A percentile compares a stretch with the other conserved stretches of the same genome.
These are phyloP conservation scores for Phytopythium chamaehyphon DNA, from an alignment of 352 stramenopile genomes.

Conservation along the genomic window DNA sequence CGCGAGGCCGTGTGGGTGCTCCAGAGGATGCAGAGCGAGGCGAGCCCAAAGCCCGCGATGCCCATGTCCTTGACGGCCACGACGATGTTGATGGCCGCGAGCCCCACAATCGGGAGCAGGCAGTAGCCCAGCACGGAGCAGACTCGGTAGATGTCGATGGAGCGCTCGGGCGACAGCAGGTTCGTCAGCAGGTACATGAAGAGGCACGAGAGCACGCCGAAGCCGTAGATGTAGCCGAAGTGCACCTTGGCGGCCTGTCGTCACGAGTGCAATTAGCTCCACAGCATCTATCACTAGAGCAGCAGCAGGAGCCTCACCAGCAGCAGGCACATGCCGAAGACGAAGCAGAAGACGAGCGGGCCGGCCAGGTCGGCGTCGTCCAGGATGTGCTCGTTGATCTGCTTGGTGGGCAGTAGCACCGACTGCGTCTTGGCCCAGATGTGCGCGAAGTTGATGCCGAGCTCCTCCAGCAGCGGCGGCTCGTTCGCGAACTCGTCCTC, in stretches of 20 bases:
- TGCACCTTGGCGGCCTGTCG: constrained; percentile 90
- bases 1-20: constrained; percentile 93
- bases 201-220: constrained; percentile 95
- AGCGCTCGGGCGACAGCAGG: constrained; percentile 85
- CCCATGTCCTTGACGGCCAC: constrained; percentile 82
- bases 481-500: constrained; percentile 95
- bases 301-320: constrained; percentile 45
- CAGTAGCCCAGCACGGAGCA: constrained; percentile 97
- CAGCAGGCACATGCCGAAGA: constrained; percentile 94
- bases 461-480: constrained; percentile 95
- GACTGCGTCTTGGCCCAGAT: constrained; percentile 97
- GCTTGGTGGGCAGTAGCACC: constrained; percentile 92
- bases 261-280: no score
- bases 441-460: constrained; percentile 97
- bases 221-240: constrained; percentile 99
- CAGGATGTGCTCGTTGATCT: constrained; percentile 87
- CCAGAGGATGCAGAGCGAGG: constrained; percentile 89
- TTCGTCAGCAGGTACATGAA: constrained; percentile 96
- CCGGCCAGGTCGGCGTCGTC: constrained; percentile 93
- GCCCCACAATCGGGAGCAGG: constrained; percentile 94
- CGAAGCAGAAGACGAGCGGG: constrained; percentile 92
- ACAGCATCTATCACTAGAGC: not conserved
- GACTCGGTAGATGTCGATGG: constrained; percentile 92
- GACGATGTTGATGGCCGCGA: constrained; percentile 93
- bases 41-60: constrained; percentile 80